Evolutionary conservation across 1,284 basidiomycete genomes (phyloP), one percentile per base, ranked within the genome.

Genomic region (Malassezia caprae): DNA sequence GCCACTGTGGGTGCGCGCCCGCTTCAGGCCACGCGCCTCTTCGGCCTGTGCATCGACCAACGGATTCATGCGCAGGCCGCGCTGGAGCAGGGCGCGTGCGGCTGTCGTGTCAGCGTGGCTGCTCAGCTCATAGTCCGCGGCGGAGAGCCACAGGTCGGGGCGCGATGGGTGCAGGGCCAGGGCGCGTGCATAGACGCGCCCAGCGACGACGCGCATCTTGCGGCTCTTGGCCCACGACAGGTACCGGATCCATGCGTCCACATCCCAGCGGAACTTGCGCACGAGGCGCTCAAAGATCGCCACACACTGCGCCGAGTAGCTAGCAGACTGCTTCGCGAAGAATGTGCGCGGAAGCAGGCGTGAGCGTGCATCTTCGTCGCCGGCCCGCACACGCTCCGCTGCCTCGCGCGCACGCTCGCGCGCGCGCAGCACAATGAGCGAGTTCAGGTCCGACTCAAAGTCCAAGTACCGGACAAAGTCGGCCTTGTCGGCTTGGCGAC

Each of bases 401-500:
- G 46, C 52, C n/a, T 44, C 31, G 13, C 48, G 52, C 8, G 57
- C 50, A 30, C 63, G 57, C 21, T 56, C 56, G 27, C 58, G 52
- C 8, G 63, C 59, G 24, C 64, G 62, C 28, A 63, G 51, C 17
- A 59, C 59, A 49, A 66, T 60, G 46, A 64, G 55, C 24, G 58
- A 53, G 41, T 61, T 60, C 13, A 68, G 56, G 44, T 67, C 82
- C 81, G 88, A 88, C 78, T 96, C 91, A 76, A 94, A 96, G 23
- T 87, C 82, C 37, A 84, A 84, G 78, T 98, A 96, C 48, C 86
- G 84, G 66, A 93, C 78, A 77, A 85, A 96, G 77, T 96, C 93
- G 17, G 82, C 79, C 77, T 90, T 90, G 73, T 86, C 84, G 3
- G 88, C 84, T 35, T 87, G 81, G 53, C 87, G 81, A 45, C 90